Base-by-base conservation (phyloP, 2,329 filamentous ascomycete species). In the Sarocladium strictum region DNA sequence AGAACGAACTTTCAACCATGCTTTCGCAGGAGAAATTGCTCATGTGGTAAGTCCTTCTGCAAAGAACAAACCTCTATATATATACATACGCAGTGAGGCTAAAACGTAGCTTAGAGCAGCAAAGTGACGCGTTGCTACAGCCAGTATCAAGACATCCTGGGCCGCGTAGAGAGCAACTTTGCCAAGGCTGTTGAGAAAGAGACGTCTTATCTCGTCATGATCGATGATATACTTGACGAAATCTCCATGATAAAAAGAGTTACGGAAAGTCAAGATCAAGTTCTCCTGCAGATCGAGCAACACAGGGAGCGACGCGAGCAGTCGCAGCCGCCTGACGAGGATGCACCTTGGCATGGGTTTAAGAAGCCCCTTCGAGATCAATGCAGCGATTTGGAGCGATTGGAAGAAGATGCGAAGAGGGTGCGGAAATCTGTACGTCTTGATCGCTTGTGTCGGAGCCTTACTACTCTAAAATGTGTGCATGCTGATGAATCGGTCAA, bases 341-440 rank as follows among this genome's bases (percentile, higher is more conserved):
- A 51, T 23, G 17, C 27, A 14, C 27, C 47, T 51, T 51, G 47
- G 47, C 15, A 19, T 21, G 29, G 47, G 15, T 51, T 51, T 51
- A 51, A 35, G 47, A 51, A 32, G 17, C 47, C 47, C n/a, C 17
- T n/a, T 10, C 9, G 26, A 51, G 47, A 51, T 14, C 47, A 51
- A 17, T 21, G 29, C 29, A 51, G 17, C 23, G 47, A 51, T 15
- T 15, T 51, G 26, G 47, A 51, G 15, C 47, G 47, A 21, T 23
- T 51, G n/a, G 47, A 51, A 23, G 47, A 51, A 3, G 47, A 51
- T 15, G 47, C 47, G n/a, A 51, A 51, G 23, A 33, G 47, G 29
- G 47, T 51, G 27, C 26, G 47, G 47, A 51, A 51, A 17, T 51
- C 47, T 26, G 47, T 51, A 51, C 3, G 47, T n/a, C n/a, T n/a